Evolutionary conservation across 192 early-diverging fungal species (phyloP), one percentile per base, ranked within the genome.

Genomic region (Podila horticola): DNA sequence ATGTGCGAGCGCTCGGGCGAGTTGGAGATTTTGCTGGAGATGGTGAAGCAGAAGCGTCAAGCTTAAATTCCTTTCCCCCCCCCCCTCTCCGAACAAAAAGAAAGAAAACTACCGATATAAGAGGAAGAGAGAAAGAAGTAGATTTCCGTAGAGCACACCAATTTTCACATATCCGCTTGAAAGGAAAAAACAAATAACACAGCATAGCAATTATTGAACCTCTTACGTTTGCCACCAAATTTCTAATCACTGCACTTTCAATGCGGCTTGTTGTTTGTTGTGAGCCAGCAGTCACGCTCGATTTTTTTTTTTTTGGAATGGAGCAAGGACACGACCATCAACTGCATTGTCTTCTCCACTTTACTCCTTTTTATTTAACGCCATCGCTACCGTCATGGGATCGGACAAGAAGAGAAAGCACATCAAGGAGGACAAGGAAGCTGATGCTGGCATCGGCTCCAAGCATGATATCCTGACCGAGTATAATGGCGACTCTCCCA

Each of bases 1-100:
- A 95, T 98, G 92, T 95, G 92, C 64, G 86, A 88, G 45, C 89
- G 92, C 36, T 93, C 94, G 28, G 96, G 95, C 5, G 95, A 97
- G 61, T 89, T 92, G 67, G 92, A 91, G 33, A 84, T 86, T 17
- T 72, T 98, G 68, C 64, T 90, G 45, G 85, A 88, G 19, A 85
- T 92, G 45, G 88, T 90, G 55, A 67, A 50, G 48, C 66, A 71
- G 34, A 77, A 65, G 61, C 61, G 19, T 60, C 24, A 26, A 15
- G 52, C 19, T 20, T 20, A 9, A 57, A 20, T 10, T 15, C 50
- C 24, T 57, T 9, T 9, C 7, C 8, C 0, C 17, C 7, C n/a
- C n/a, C n/a, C n/a, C n/a, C n/a, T n/a, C n/a, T n/a, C n/a, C n/a
- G n/a, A n/a, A n/a, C n/a, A n/a, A n/a, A n/a, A n/a, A n/a, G n/a